Conservation (phyloP, 1,139 yeast species). For the Debaryomycetaceae sp. region DNA sequence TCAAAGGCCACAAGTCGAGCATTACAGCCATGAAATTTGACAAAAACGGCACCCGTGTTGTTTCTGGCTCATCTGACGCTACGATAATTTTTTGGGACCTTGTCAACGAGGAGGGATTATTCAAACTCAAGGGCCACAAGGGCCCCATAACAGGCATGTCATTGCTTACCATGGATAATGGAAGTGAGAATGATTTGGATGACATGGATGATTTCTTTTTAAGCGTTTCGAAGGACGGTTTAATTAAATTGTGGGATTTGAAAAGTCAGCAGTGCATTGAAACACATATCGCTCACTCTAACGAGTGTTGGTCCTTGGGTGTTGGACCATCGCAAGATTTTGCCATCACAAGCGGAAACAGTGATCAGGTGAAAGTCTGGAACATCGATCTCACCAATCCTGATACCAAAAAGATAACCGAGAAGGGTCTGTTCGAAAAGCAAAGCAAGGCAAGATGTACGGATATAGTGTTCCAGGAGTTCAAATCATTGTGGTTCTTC, state of each 20-base stretch:
- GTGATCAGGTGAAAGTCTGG: conserved; percentile 86
- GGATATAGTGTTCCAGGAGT: conserved; percentile 50
- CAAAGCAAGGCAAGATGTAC: conserved; percentile 75
- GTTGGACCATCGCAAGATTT: conserved; percentile 36
- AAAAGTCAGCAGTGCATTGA: conserved; percentile 87
- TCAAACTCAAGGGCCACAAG: conserved; percentile 83
- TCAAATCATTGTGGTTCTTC: conserved; percentile 40
- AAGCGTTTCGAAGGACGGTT: conserved; percentile 83
- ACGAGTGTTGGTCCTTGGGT: conserved; percentile 88
- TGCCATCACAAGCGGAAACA: conserved; percentile 71
- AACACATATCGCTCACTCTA: conserved; percentile 89
- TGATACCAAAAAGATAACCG: conserved; percentile 53
- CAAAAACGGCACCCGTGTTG: conserved; percentile 73
- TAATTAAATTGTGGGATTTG: conserved; percentile 89
- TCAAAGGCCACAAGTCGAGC: conserved; percentile 84
- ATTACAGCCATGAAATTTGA: conserved; percentile 71
- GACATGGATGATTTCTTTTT: conserved; percentile 67
- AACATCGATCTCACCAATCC: conserved; percentile 49
- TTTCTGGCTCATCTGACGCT: conserved; percentile 85
- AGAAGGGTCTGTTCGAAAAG: conserved; percentile 68
- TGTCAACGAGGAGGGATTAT: conserved; percentile 86
- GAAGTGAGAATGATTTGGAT: conserved; percentile 34
- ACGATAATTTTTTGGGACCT: conserved; percentile 90
- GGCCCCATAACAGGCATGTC: conserved; percentile 78
- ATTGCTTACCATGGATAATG: conserved; percentile 31